A percentile compares a stretch with the other conserved stretches of the same genome.
phyloP scores from a whole-genome alignment of 2,329 filamentous ascomycete genomes.

The Aschersonia sp. region DNA sequence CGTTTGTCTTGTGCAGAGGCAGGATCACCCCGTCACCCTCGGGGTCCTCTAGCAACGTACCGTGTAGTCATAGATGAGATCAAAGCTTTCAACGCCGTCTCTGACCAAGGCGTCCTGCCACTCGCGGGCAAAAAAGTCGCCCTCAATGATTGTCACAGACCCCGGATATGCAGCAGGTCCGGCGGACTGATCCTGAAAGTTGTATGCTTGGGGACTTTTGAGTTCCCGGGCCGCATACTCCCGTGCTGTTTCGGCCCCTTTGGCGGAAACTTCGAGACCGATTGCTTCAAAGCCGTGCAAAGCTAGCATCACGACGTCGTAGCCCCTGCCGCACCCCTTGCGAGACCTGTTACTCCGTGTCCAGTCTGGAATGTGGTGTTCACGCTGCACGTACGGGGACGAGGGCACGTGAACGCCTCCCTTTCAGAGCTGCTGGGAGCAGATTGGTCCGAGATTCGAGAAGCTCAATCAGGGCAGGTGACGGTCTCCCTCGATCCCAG shows the following conservation, averaged over 20 bases:
- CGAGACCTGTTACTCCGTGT: background rate
- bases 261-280: constrained; percentile 3
- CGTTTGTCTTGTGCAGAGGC: background rate
- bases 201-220: background rate
- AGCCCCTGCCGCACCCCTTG: constrained; percentile 3
- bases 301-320: constrained; percentile 4
- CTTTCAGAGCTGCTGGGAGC: background rate
- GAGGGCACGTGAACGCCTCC: constrained; percentile 1
- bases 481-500: constrained; percentile 3
- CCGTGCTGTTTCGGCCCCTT: constrained; percentile 2
- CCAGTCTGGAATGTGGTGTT: background rate
- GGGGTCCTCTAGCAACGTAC: background rate
- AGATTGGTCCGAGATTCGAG: background rate
- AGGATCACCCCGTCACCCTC: background rate
- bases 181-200: background rate
- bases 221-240: background rate
- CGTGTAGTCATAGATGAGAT: constrained; percentile 4
- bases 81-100: constrained; percentile 1
- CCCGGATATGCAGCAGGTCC: background rate
- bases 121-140: constrained; percentile 2
- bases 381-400: background rate
- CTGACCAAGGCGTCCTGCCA: background rate
- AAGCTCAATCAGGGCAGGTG: constrained; percentile 2
- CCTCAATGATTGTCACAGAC: background rate
- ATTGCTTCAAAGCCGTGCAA: constrained; percentile 3